phyloP scores from a whole-genome alignment of 768 basidiomycete species.

The Pisolithus marmoratus region DNA sequence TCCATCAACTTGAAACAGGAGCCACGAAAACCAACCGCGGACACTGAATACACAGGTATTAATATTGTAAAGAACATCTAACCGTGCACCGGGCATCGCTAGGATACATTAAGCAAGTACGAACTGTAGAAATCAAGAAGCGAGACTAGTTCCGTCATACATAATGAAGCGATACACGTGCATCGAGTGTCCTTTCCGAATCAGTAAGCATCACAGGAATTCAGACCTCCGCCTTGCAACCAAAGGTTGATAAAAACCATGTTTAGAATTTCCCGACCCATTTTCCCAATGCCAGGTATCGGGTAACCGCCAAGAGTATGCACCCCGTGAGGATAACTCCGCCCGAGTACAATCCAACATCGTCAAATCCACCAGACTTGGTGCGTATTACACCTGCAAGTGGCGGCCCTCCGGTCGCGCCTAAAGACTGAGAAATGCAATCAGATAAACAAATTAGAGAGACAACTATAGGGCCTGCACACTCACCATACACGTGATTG shows the following conservation, averaged over 20 bases:
- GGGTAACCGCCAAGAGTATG: not conserved
- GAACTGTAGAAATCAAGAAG: not conserved
- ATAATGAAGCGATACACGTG: not conserved
- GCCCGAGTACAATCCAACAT: constrained; percentile 3
- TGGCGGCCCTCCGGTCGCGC: constrained; percentile 1
- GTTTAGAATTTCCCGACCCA: constrained; percentile 7
- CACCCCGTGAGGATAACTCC: constrained; percentile 3
- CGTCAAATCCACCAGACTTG: constrained; percentile 2
- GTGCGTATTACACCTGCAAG: constrained; percentile 3
- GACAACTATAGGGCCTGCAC: not conserved
- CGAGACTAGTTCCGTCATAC: not conserved
- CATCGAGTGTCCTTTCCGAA: no score
- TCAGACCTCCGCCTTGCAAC: no score
- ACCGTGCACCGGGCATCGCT: no score
- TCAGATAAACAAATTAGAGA: not conserved
- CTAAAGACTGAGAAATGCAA: not conserved
- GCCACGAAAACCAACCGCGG: not conserved
- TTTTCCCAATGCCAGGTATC: constrained; percentile 3
- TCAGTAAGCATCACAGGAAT: no score
- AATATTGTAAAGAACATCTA: no score
- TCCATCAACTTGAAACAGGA: not conserved
- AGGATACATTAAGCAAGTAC: no score
- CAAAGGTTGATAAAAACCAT: no score
- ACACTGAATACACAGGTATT: no score
- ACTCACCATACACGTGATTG: constrained; percentile 3